Evolutionary conservation across 2,329 filamentous ascomycete genomes (phyloP).

Genomic region (Ascomycota sp.): DNA sequence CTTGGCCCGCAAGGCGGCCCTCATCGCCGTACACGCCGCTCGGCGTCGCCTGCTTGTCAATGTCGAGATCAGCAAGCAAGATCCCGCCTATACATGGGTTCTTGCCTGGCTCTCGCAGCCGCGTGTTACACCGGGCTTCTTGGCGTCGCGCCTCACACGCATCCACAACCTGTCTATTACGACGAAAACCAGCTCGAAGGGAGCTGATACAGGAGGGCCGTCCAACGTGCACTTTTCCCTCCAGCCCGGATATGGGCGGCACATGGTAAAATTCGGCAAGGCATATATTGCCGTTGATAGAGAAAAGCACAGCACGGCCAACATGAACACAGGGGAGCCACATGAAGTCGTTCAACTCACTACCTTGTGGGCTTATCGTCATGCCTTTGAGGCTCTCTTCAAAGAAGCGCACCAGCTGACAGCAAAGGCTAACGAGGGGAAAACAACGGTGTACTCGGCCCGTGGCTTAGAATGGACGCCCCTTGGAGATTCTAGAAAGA

Average conservation of each 20-base stretch:
- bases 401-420: conserved; percentile 68
- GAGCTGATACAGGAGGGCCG: conserved; percentile 39
- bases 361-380: conserved; percentile 71
- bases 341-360: conserved; percentile 91
- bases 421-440: conserved; percentile 64
- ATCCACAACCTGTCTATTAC: conserved; percentile 38
- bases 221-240: conserved; percentile 66
- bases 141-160: conserved; percentile 35
- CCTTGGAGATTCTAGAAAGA: conserved; percentile 68
- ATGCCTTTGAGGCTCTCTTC: conserved; percentile 82
- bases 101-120: conserved; percentile 84
- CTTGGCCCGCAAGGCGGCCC: conserved; percentile 57
- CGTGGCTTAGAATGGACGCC: conserved; percentile 68
- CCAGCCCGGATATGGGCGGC: conserved; percentile 76
- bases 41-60: conserved; percentile 80
- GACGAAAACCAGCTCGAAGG: conserved; percentile 38
- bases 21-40: conserved; percentile 52
- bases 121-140: conserved; percentile 40
- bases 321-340: conserved; percentile 65
- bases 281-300: conserved; percentile 77
- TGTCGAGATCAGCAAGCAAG: conserved; percentile 85
- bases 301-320: conserved; percentile 67
- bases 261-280: conserved; percentile 69
- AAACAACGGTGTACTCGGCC: conserved; percentile 78
- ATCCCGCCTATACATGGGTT: conserved; percentile 86